Evolutionary conservation across 768 basidiomycete species (phyloP).

Genomic region (Termitomyces sp.): DNA sequence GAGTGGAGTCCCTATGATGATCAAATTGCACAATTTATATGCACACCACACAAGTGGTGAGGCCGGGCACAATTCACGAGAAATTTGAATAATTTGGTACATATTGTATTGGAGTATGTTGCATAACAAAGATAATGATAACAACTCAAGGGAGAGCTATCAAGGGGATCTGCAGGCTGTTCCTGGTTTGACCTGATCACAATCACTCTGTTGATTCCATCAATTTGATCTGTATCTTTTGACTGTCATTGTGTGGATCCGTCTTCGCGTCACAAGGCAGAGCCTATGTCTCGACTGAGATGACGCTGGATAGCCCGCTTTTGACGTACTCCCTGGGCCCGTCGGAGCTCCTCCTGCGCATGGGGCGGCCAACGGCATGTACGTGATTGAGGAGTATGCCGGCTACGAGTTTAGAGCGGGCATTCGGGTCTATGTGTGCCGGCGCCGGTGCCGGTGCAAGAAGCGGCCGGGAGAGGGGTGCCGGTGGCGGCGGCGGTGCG

Average conservation of each 20-base stretch:
- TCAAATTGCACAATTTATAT: background rate
- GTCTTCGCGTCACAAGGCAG: too few species aligned
- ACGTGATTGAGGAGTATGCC: constrained; percentile 54
- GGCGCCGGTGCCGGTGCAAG: background rate
- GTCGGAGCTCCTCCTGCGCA: constrained; percentile 33
- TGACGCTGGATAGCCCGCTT: constrained; percentile 45
- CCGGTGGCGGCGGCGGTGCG: background rate
- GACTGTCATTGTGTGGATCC: too few species aligned
- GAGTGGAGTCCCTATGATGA: background rate
- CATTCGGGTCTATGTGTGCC: constrained; percentile 14
- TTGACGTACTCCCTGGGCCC: constrained; percentile 39
- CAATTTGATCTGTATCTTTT: too few species aligned
- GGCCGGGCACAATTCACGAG: background rate
- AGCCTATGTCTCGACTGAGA: constrained; percentile 35
- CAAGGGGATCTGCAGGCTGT: background rate
- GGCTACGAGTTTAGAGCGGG: constrained; percentile 47
- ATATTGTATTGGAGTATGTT: background rate
- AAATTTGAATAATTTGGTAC: background rate
- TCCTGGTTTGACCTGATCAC: too few species aligned
- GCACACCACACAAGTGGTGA: background rate
- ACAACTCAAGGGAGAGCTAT: too few species aligned
- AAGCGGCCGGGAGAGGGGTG: background rate
- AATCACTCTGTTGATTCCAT: too few species aligned
- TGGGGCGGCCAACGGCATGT: constrained; percentile 44
- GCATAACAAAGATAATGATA: background rate